Percentiles rank a stretch among this genome's conserved stretches.
phyloP scores from a whole-genome alignment of 345 rosid genomes.

The Draba incana region DNA sequence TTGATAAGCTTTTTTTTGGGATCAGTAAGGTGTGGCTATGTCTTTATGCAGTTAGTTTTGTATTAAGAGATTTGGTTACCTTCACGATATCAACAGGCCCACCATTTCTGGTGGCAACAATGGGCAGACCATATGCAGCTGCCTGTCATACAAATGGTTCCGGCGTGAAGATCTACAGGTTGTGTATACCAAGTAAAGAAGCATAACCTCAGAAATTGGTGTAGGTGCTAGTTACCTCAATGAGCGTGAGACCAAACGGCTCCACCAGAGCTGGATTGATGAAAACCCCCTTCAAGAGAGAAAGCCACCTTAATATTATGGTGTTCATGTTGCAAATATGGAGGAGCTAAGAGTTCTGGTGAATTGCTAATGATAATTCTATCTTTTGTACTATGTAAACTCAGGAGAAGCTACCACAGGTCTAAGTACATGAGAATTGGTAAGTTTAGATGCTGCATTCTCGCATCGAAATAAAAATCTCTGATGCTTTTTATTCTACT shows the following conservation, averaged over 20 bases:
- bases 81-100: conserved; percentile 90
- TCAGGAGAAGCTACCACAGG: too few species aligned
- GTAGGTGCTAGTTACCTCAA: conserved; percentile 62
- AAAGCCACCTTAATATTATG: conserved; percentile 14
- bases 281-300: conserved; percentile 77
- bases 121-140: conserved; percentile 97
- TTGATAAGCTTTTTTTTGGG: conserved; percentile 1
- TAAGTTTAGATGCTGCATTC: conserved; percentile 2
- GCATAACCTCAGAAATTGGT: conserved; percentile 25
- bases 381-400: neutral
- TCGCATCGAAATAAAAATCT: neutral
- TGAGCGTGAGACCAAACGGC: conserved; percentile 96
- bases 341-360: conserved; percentile 12
- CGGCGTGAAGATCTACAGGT: conserved; percentile 31
- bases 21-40: conserved; percentile 5
- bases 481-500: neutral
- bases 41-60: conserved; percentile 5
- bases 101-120: conserved; percentile 97
- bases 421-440: conserved; percentile 23
- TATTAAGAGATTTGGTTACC: conserved; percentile 24
- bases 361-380: neutral
- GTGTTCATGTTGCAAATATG: conserved; percentile 39
- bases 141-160: conserved; percentile 56
- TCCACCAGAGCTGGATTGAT: conserved; percentile 97
- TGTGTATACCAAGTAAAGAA: conserved; percentile 46